Evolutionary conservation across 768 basidiomycete species (phyloP).

Genomic region (Agrocybe pediades): DNA sequence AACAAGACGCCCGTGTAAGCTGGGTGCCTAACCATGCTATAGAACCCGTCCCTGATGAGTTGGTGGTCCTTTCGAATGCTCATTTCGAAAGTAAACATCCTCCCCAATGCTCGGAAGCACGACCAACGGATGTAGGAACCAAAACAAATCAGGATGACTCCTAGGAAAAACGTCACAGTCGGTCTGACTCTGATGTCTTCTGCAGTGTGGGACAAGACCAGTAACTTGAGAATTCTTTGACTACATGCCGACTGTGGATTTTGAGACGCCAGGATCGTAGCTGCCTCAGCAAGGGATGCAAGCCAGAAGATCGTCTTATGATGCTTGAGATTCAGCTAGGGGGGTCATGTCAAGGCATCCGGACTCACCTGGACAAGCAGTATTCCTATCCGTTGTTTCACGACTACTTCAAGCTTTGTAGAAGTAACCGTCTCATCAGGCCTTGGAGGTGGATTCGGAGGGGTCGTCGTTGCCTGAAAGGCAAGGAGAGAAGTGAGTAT

Average conservation of each 20-base stretch:
- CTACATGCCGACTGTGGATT: conserved; percentile 22
- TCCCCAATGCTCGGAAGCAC: conserved; percentile 49
- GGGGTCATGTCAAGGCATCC: no score
- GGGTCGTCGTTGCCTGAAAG: conserved; percentile 45
- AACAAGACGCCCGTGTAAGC: conserved; percentile 47
- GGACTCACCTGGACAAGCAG: conserved; percentile 36
- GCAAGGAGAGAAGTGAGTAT: conserved; percentile 43
- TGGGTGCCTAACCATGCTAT: conserved; percentile 50
- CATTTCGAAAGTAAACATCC: conserved; percentile 54
- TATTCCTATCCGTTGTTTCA: conserved; percentile 36
- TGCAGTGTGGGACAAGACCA: conserved; percentile 23
- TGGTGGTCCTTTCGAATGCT: conserved; percentile 46
- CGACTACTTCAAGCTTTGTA: conserved; percentile 35
- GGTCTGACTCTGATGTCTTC: conserved; percentile 26
- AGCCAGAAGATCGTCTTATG: conserved; percentile 39
- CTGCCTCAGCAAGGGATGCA: conserved; percentile 37
- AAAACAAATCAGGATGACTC: conserved; percentile 34
- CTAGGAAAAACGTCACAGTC: conserved; percentile 36
- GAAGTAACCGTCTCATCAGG: conserved; percentile 33
- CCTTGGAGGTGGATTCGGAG: conserved; percentile 43
- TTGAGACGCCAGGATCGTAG: conserved; percentile 34
- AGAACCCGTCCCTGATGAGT: conserved; percentile 51
- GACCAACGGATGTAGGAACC: conserved; percentile 43
- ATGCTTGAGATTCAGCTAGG: no score
- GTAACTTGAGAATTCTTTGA: conserved; percentile 24